A percentile compares a stretch with the other conserved stretches of the same genome.
Conservation (phyloP, 345 rosid genomes). For the Salix suchowensis region DNA sequence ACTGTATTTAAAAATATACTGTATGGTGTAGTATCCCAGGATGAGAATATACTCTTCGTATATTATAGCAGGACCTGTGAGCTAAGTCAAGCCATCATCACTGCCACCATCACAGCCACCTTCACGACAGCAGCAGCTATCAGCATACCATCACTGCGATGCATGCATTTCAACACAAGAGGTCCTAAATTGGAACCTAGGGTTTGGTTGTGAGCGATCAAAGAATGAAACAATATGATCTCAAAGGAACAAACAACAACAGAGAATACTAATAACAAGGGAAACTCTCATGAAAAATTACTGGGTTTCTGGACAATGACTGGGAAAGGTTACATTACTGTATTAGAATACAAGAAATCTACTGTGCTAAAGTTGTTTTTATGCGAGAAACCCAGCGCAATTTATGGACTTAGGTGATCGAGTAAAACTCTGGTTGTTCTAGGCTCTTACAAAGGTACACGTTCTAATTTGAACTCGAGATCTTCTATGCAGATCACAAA, state of each 20-base stretch:
- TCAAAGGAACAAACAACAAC: not conserved
- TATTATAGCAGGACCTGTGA: not conserved
- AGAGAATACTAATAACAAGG: not conserved
- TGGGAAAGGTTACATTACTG: not conserved
- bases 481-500: accelerated
- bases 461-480: no score
- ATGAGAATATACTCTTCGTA: not conserved
- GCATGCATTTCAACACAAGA: no score
- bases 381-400: no score
- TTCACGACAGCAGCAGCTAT: not conserved
- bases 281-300: not conserved
- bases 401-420: accelerated
- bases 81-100: not conserved
- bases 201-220: not conserved
- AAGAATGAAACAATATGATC: not conserved
- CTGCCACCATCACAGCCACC: not conserved
- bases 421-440: accelerated
- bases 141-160: not conserved
- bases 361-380: slow-evolving; percentile 54
- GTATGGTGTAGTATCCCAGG: not conserved
- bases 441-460: accelerated
- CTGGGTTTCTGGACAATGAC: no score
- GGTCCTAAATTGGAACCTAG: not conserved
- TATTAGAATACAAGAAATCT: slow-evolving; percentile 6
- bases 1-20: not conserved